Evolutionary conservation across 441 rosid genomes (phyloP).

Genomic region (Mallotus japonicus): DNA sequence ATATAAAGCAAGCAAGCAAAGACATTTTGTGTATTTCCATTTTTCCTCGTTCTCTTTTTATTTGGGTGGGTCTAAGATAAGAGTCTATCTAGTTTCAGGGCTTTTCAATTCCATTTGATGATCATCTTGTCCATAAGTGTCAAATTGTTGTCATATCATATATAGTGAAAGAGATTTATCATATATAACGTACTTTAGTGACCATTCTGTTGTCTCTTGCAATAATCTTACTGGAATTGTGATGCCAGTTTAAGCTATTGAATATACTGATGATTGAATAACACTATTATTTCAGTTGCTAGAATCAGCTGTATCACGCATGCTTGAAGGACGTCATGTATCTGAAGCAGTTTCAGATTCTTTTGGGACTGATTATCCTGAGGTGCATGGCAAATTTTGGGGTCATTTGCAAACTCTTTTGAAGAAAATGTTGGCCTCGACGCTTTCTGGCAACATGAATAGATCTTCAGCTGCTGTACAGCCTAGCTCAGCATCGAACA

Average conservation of each 20-base stretch:
- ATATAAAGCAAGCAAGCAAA: too few relatives aligned
- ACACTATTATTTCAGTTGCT: conserved; percentile 51
- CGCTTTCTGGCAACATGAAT: conserved; percentile 40
- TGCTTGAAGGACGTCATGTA: conserved; percentile 68
- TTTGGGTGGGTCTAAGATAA: too few relatives aligned
- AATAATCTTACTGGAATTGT: neutral
- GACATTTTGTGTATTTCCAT: too few relatives aligned
- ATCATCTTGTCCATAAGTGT: neutral
- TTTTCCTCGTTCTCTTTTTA: too few relatives aligned
- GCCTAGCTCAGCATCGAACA: conserved; percentile 34
- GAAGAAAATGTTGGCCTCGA: conserved; percentile 55
- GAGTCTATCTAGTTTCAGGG: too few relatives aligned
- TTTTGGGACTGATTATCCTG: conserved; percentile 39
- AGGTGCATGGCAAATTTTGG: conserved; percentile 64
- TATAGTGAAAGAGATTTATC: neutral
- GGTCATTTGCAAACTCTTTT: conserved; percentile 62
- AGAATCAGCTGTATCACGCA: conserved; percentile 62
- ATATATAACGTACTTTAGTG: neutral
- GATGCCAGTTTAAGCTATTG: neutral
- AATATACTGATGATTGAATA: too few relatives aligned
- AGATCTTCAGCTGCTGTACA: conserved; percentile 34
- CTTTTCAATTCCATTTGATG: too few relatives aligned
- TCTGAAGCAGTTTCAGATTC: conserved; percentile 37
- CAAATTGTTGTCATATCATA: neutral
- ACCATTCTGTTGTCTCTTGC: too few relatives aligned